Evolutionary conservation across 73 alveolate genomes (phyloP), one percentile per base, ranked within the genome.

Genomic region (Symbiodinium pilosum): DNA sequence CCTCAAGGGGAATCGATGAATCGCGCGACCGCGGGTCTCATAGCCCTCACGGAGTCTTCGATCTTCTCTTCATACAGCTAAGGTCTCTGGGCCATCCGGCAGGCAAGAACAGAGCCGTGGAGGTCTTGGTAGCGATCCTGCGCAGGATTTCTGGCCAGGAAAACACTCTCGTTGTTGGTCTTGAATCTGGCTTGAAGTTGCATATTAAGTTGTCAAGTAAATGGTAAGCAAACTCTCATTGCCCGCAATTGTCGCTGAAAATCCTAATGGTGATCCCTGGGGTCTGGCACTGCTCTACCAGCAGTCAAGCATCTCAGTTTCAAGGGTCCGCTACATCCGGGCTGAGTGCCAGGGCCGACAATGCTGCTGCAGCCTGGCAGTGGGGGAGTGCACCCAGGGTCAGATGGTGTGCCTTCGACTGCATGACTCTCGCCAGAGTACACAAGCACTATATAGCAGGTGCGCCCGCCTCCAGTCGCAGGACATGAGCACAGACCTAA

Each of bases 391-490:
- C 59, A n/a, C 59, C 59, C 59, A 47, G 59, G 59, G 59, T 47
- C 59, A 14, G n/a, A n/a, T n/a, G n/a, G n/a, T n/a, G n/a, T n/a
- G n/a, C n/a, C n/a, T 47, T 6, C 6, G 21, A 47, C 59, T 47
- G 59, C 59, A n/a, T 47, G 59, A 47, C 6, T 6, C 59, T 47
- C 59, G 59, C 14, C 21, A 14, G 59, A 47, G 59, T 14, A 47
- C 59, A 47, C 21, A n/a, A 47, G 6, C 59, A 47, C 59, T 47
- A 14, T 47, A 6, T 9, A 47, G 14, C 6, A 14, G 59, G 6
- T 47, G 59, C 9, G 81, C 81, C 81, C 81, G 34, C 81, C 81
- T 64, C 81, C 81, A 64, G 30, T 64, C 81, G 81, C 81, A 64
- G 6, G 38, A 38, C 41, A 28, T 64, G 81, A 38, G 81, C 81